A percentile compares a stretch with the other conserved stretches of the same genome.
Evolutionary conservation across 2,329 filamentous ascomycete genomes (phyloP).

Genomic region (Microdochium paspali): DNA sequence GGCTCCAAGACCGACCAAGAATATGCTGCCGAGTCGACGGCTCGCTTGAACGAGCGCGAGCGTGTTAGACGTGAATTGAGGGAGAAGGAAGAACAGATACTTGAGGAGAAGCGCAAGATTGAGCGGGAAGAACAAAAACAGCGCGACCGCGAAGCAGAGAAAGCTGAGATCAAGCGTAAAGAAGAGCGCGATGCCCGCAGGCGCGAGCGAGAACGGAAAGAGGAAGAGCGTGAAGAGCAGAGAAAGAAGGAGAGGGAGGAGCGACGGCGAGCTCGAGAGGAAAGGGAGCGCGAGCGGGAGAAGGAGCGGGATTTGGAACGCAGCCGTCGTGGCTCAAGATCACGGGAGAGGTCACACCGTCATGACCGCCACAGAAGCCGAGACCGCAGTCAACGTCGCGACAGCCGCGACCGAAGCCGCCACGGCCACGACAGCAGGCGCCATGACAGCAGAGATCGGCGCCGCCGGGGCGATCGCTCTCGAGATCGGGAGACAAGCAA

Average conservation of each 20-base stretch:
- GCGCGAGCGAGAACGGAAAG: constrained; percentile 27
- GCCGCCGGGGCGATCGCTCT: constrained; percentile 19
- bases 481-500: constrained; percentile 35
- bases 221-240: constrained; percentile 26
- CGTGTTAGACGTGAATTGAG: constrained; percentile 50
- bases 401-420: constrained; percentile 11
- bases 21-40: constrained; percentile 58
- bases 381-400: constrained; percentile 20
- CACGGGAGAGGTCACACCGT: constrained; percentile 17
- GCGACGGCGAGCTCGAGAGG: constrained; percentile 26
- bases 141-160: constrained; percentile 36
- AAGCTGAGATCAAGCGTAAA: constrained; percentile 38
- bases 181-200: constrained; percentile 40
- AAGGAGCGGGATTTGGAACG: constrained; percentile 26
- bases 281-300: constrained; percentile 23
- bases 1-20: constrained; percentile 67
- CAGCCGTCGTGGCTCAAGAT: constrained; percentile 27
- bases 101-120: constrained; percentile 52
- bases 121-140: constrained; percentile 46
- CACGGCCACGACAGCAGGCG: background rate
- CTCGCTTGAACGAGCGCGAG: constrained; percentile 50
- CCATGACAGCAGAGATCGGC: constrained; percentile 19
- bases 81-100: constrained; percentile 47
- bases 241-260: constrained; percentile 47
- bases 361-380: constrained; percentile 22